Base-by-base conservation (phyloP, 1,284 basidiomycete genomes). In the Cerrena zonata region DNA sequence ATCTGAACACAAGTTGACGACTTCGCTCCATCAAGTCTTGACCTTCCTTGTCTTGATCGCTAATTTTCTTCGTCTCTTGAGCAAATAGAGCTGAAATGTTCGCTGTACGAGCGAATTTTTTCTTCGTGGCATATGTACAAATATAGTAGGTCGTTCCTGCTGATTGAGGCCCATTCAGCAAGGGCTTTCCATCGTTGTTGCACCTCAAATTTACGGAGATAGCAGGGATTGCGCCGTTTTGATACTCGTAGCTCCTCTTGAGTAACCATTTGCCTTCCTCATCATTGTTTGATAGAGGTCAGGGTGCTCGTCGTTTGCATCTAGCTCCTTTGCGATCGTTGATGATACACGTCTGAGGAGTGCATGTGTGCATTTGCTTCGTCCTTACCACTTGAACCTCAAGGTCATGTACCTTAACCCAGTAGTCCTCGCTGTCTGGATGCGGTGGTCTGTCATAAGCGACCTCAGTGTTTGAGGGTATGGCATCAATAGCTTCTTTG, bases 251-350 rank as follows among this genome's bases (percentile, higher is more conserved):
- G 5, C 50, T 2, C 2, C 66, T 53, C 38, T 61, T 60, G 3
- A 57, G 61, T 0, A 34, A 36, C 57, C 61, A 65, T 5, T 49
- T 22, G 0, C 63, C 58, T 22, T 52, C 46, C 12, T 56, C 60
- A n/a, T 57, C 61, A 5, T 58, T 48, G 0, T 48, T 25, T 1
- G 62, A 53, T 0, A 57, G 12, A 21, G 47, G 27, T 19, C 61
- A 75, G 5, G 72, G 72, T 4, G 69, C 69, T 0, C 62, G 36
- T 3, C 69, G 44, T 53, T 74, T 74, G 54, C 70, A 74, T 3
- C 38, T 40, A 4, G 51, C 37, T 3, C 34, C 22, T 1, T 61
- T 64, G 11, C 61, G 57, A 45, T 58, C 51, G 5, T 57, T 39
- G 51, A 44, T 19, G 2, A 25, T 23, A 0, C 68, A 42, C 53